Percentiles rank a stretch among this genome's conserved stretches.
phyloP scores from a whole-genome alignment of 257 asterid species.

The Fraxinus excelsior region DNA sequence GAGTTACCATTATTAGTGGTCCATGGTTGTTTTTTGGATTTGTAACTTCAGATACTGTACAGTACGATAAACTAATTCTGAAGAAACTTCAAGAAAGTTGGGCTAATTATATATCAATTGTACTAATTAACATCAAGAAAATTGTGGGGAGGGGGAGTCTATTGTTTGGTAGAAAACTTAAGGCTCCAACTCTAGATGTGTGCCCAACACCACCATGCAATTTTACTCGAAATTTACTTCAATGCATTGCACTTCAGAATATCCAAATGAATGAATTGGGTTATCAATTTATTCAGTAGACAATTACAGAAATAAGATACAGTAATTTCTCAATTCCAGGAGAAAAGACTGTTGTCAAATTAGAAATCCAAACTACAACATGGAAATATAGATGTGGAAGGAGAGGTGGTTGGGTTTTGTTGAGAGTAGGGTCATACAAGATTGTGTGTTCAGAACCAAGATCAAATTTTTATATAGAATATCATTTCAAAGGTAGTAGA shows the following conservation, averaged over 20 bases:
- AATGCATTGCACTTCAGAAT: background rate
- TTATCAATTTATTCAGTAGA: background rate
- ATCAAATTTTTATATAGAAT: too few relatives aligned
- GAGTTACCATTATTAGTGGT: constrained; percentile 26
- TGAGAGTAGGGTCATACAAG: background rate
- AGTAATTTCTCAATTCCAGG: background rate
- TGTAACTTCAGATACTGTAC: constrained; percentile 22
- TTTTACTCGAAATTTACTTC: background rate
- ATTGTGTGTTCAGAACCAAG: background rate
- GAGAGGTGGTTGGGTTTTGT: too few relatives aligned
- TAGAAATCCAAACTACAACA: background rate
- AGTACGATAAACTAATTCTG: constrained; percentile 17
- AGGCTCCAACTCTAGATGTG: constrained; percentile 22
- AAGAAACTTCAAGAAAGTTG: constrained; percentile 2
- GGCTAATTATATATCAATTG: background rate
- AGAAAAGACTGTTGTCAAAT: background rate
- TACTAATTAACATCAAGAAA: constrained; percentile 6
- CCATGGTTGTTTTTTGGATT: background rate
- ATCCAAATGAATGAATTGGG: background rate
- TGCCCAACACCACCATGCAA: background rate
- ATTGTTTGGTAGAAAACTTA: background rate
- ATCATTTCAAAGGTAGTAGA: background rate
- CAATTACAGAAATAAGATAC: background rate
- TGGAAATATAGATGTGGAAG: too few relatives aligned
- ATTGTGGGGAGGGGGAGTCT: background rate